Evolutionary conservation across 2,329 filamentous ascomycete genomes (phyloP), one percentile per base, ranked within the genome.

Genomic region (Mariannaea elegans): DNA sequence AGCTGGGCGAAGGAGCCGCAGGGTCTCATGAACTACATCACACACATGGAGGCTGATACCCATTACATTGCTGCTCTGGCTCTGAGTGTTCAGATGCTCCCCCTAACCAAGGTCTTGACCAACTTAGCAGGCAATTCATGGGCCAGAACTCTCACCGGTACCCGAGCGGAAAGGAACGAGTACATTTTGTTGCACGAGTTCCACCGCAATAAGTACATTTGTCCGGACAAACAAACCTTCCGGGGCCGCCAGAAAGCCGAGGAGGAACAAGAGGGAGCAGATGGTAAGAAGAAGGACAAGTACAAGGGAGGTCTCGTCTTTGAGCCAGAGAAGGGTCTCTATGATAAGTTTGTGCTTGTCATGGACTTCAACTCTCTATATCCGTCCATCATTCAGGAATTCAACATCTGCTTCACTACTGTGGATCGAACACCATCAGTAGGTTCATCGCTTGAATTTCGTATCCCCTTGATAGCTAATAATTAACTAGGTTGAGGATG

Each of bases 291-390:
- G 83, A 99, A 97, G 77, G 96, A 99, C 80, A 99, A 98, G 78
- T 99, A 91, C 82, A 98, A 99, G 81, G 95, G 95, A 74, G 95
- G 96, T 83, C 88, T 99, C 29, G 95, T 99, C 57, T 98, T 99
- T 70, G 95, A 99, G 76, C 95, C 95, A 4, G 94, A 98, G 75
- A 97, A 94, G 77, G 95, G 96, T 16, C 85, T 99, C 4, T 99
- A 99, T 73, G 95, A 99, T 84, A 97, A 96, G 78, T 97, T 96
- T 76, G 91, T 99, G 53, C 86, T 99, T 56, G 96, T 99, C 77
- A 99, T 99, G 96, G 95, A 99, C 82, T 99, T 99, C 83, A 99
- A 99, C 84, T 97, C 94, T 70, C 83, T 99, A 63, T 99, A 99
- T 72, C 95, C 95, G 29, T 97, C 93, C 73, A 98, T 99, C 72